phyloP scores from a whole-genome alignment of 192 early-diverging fungal genomes.

The Linnemannia zychae region DNA sequence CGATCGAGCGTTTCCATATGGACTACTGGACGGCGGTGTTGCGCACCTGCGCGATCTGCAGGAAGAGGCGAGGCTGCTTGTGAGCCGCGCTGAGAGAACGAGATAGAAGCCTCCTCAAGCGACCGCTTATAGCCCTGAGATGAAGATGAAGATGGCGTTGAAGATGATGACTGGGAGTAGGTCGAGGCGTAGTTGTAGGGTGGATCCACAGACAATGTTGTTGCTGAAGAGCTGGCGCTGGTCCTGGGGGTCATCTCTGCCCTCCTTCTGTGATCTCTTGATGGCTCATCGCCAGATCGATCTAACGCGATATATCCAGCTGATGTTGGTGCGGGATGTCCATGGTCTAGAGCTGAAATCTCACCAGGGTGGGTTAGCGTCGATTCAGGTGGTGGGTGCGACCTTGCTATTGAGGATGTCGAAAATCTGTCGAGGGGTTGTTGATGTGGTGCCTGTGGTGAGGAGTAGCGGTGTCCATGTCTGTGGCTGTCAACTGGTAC shows the following conservation, averaged over 20 bases:
- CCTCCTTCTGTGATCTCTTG: background rate
- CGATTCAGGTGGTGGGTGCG: background rate
- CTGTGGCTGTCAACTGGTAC: background rate
- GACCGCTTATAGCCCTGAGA: background rate
- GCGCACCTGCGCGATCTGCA: background rate
- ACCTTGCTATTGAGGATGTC: background rate
- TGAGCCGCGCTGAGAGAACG: conserved; percentile 13
- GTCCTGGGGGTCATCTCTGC: background rate
- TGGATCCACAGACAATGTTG: background rate
- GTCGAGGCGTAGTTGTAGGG: conserved; percentile 1
- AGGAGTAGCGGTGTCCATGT: background rate
- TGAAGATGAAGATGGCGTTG: background rate
- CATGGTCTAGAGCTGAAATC: background rate
- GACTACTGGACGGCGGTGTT: conserved; percentile 16
- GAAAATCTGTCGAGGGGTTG: background rate
- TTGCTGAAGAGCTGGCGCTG: background rate
- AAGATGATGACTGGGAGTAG: background rate
- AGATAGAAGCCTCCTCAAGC: background rate
- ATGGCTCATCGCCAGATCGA: background rate
- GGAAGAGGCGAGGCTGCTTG: background rate
- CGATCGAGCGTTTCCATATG: conserved; percentile 7
- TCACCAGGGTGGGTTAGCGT: background rate
- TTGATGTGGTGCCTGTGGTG: background rate
- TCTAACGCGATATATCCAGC: background rate
- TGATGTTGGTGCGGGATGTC: background rate